Base-by-base conservation (phyloP, 345 rosid genomes). In the Lumnitzera littorea region DNA sequence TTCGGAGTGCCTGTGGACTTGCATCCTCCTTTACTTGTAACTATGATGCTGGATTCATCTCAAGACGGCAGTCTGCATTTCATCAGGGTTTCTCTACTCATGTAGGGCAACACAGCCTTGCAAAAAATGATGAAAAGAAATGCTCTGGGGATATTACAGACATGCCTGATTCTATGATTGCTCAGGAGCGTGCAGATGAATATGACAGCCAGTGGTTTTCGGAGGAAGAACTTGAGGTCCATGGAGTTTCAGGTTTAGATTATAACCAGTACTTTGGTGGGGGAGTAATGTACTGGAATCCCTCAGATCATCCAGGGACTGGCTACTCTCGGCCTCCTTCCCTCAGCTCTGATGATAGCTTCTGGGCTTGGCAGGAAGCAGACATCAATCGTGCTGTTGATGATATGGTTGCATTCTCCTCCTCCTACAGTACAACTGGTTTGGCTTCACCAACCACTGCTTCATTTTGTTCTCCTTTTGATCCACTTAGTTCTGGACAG, bases 231-330 rank as follows among this genome's bases (percentile, higher is more conserved):
- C 60, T 79, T 65, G 98, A 92, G 80, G 77, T 87, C 67, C 96
- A 79, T 66, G 77, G 80, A 20, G 84, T 91, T 67, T 74, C 98
- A 62, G 96, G 91, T 59, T 76, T 82, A 65, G 98, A 92, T 77
- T 92, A 89, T 73, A 92, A 81, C 76, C 91, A 92, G 56, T 82
- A 85, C 63, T 92, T 92, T 65, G 98, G 98, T 70, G 98, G 96
- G 24, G 96, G 98, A 75, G 89, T 87, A 54, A 92, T 92, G 98
- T 92, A 92, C 68, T 92, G 98, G 98, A 76, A 92, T 77, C 83
- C 96, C 76, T 87, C 96, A 50, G 98, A 92, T 70, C 79, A 77
- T 72, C 82, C 82, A 20, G 96, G 89, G 60, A 69, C 88, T 25
- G 89, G 94, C 67, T 92, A 85, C 72, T 92, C 98, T 72, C 87